These are phyloP conservation scores for Trichophaea hybrida DNA, from an alignment of 2,329 filamentous ascomycete species.

Conservation along the genomic window DNA sequence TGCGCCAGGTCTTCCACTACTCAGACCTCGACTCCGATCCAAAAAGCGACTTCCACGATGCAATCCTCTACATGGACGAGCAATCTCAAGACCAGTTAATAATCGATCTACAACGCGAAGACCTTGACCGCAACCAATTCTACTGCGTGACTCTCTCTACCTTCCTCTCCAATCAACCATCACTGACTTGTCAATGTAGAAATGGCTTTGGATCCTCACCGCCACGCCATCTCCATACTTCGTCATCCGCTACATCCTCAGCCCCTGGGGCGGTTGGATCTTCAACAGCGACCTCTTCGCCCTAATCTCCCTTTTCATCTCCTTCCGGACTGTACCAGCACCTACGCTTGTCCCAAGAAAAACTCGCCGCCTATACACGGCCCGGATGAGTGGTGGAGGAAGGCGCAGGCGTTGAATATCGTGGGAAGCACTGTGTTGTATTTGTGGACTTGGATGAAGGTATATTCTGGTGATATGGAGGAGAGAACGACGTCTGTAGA, in stretches of 20 bases:
- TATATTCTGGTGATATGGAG: neutral
- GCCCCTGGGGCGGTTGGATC: neutral
- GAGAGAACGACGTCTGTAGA: neutral
- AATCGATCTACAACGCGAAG: neutral
- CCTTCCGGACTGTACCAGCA: neutral
- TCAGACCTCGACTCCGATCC: neutral
- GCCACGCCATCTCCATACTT: neutral
- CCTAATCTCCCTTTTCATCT: neutral
- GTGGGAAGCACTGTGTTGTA: too few species aligned
- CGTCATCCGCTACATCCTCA: neutral
- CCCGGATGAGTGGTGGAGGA: neutral
- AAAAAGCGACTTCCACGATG: neutral
- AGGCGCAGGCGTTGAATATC: neutral
- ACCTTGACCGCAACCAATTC: neutral
- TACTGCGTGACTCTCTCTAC: neutral
- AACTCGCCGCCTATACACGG: neutral
- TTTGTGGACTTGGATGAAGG: neutral
- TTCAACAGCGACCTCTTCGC: neutral
- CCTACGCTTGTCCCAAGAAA: neutral
- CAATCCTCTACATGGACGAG: neutral
- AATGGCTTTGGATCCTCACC: neutral
- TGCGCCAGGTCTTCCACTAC: neutral
- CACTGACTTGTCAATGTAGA: neutral
- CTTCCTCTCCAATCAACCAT: neutral
- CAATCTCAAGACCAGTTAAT: conserved; percentile 1